Evolutionary conservation across 148 eudicot species (phyloP), one percentile per base, ranked within the genome.

Genomic region (Camellia lanceoleosa): DNA sequence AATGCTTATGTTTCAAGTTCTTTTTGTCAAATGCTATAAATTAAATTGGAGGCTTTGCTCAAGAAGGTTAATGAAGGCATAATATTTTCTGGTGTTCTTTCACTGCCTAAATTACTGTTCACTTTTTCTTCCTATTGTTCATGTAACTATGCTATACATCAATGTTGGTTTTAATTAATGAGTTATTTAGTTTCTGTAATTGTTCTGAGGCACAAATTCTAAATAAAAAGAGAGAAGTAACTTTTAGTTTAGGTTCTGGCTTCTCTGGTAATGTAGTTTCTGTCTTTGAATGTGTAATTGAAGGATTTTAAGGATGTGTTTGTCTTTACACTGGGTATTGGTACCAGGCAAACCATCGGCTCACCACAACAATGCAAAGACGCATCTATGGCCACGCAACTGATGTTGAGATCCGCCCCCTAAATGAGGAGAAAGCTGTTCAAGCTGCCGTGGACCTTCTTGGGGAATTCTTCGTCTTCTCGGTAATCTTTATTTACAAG

Each of bases 341-440:
- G 75, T 71, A 83, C 67, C 80, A 95, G 99, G 84, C 83, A 75
- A 95, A 95, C 87, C 99, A 95, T 78, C 85, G 97, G 72, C 80
- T 93, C 47, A 90, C 97, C 15, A 95, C 97, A 79, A 93, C 89
- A 18, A 55, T 91, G 79, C 99, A 95, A 89, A 82, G 99, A 77
- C 93, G 94, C 73, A 92, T 93, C 68, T 95, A 95, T 82, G 94
- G 93, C 71, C 99, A 89, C 84, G 97, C 97, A 71, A 93, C 97
- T 30, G 91, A 95, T 82, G 97, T 93, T 77, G 97, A 83, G 83
- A 95, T 95, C 79, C 92, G 97, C 59, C 99, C 99, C 71, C 77
- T 95, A 77, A 89, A 95, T 80, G 97, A 95, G 86, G 97, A 90
- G 84, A 95, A 85, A 85, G 98, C 98, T 81, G 91, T 95, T 84